Base-by-base conservation (phyloP, 129 eudicot genomes). In the Chrysanthemum seticuspe region DNA sequence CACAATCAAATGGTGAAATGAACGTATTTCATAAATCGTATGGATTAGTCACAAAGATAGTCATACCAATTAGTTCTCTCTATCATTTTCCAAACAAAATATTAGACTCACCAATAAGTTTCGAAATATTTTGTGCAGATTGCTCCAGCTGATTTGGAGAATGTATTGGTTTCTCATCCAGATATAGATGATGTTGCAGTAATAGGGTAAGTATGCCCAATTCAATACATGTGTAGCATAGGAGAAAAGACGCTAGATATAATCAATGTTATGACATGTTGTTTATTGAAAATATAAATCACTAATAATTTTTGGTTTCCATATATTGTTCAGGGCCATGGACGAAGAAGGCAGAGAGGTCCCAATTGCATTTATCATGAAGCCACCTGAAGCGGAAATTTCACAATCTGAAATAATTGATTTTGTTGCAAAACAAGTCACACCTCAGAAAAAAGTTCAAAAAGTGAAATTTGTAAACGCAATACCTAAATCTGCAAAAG, bases 321-420 rank as follows among this genome's bases (percentile, higher is more conserved):
- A 59, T 2, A 59, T 59, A 59, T 59, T 31, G 40, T 23, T 59
- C 65, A 59, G 65, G 34, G 65, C 40, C 13, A 2, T 2, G 34
- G 98, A 93, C 63, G 97, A 89, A 74, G 86, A 82, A 78, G 95
- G 96, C 44, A 97, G 98, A 58, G 98, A 93, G 76, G 69, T 93
- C 47, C 97, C 98, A 0, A 83, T 89, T 68, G 98, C 97, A 12
- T 93, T 85, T 83, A 90, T 89, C 7, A 92, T 85, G n/a, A 81
- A 11, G 45, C 85, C 34, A 52, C 80, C 77, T 0, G 91, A 86
- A 69, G 82, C 84, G 47, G 67, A 68, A 55, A 66, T 88, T 31
- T 74, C 92, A 3, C 70, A 72, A 60, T 73, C 81, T 40, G 81
- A 44, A 44, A 73, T 93, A 21, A 80, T 89, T 45, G 81, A 87